phyloP scores from a whole-genome alignment of 2,329 filamentous ascomycete genomes.

The Cladosporium sp. region DNA sequence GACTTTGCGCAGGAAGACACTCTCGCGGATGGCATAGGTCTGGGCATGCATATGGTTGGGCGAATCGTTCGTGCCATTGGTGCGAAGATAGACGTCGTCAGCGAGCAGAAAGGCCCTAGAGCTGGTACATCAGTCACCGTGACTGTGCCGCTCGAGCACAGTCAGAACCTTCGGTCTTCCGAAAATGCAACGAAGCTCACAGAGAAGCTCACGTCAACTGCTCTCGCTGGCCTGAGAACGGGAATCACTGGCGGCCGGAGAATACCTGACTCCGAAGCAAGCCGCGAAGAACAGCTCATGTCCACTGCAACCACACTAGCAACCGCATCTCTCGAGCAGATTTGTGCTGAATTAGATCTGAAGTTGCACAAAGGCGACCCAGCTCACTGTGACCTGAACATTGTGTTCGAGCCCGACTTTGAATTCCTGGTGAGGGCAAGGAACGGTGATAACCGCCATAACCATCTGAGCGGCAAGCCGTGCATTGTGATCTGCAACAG shows the following conservation, averaged over 20 bases:
- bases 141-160: constrained; percentile 5
- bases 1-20: constrained; percentile 63
- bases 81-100: constrained; percentile 48
- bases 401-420: neutral
- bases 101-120: constrained; percentile 18
- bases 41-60: constrained; percentile 63
- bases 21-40: constrained; percentile 57
- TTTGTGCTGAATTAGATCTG: neutral
- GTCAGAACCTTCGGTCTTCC: neutral
- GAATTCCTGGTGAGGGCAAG: neutral
- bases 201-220: neutral
- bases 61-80: constrained; percentile 56
- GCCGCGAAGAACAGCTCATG: neutral
- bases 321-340: neutral
- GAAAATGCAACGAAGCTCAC: no score
- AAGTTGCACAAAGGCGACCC: neutral
- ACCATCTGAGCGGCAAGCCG: neutral
- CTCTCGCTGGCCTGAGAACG: neutral
- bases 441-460: neutral
- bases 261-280: neutral
- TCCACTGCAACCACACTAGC: neutral
- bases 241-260: neutral
- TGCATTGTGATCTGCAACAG: constrained; percentile 5
- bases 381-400: neutral
- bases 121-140: constrained; percentile 20